These are phyloP conservation scores for Mycena rosella DNA, from an alignment of 768 basidiomycete species.

Conservation along the genomic window DNA sequence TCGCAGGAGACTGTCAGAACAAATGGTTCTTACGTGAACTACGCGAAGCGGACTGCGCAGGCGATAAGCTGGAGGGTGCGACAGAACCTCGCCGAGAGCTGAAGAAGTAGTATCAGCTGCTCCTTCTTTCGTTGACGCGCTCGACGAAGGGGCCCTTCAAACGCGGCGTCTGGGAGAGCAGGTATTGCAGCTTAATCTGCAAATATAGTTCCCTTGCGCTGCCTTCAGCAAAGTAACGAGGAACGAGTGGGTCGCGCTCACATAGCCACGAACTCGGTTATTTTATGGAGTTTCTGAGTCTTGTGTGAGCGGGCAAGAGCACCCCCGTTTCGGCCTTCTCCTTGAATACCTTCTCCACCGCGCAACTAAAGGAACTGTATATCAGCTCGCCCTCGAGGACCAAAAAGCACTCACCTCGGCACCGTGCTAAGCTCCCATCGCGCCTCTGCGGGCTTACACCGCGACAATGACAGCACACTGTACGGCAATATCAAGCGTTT, in stretches of 20 bases:
- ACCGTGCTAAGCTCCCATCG: slow-evolving; percentile 86
- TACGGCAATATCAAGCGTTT: slow-evolving; percentile 77
- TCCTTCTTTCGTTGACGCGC: too few species aligned
- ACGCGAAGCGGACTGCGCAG: too few species aligned
- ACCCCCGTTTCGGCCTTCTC: slow-evolving; percentile 46
- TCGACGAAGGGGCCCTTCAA: too few species aligned
- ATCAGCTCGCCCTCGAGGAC: not conserved
- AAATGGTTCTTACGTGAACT: too few species aligned
- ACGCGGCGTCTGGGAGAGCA: too few species aligned
- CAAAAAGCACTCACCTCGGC: slow-evolving; percentile 67
- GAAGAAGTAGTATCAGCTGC: too few species aligned
- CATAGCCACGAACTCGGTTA: slow-evolving; percentile 97
- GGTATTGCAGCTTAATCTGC: too few species aligned
- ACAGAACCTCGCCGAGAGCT: too few species aligned
- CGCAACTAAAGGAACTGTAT: too few species aligned
- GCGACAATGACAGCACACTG: slow-evolving; percentile 86
- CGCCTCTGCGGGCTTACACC: slow-evolving; percentile 97
- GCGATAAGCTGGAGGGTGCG: too few species aligned
- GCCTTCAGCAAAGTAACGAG: not conserved
- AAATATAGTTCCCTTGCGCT: slow-evolving; percentile 89
- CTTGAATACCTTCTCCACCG: slow-evolving; percentile 52
- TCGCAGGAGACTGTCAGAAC: too few species aligned
- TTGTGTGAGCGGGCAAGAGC: slow-evolving; percentile 51
- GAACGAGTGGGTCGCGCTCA: slow-evolving; percentile 51
- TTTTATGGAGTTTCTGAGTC: slow-evolving; percentile 75